Base-by-base conservation (phyloP, 1,139 yeast species). In the Suhomyces chickasaworum region DNA sequence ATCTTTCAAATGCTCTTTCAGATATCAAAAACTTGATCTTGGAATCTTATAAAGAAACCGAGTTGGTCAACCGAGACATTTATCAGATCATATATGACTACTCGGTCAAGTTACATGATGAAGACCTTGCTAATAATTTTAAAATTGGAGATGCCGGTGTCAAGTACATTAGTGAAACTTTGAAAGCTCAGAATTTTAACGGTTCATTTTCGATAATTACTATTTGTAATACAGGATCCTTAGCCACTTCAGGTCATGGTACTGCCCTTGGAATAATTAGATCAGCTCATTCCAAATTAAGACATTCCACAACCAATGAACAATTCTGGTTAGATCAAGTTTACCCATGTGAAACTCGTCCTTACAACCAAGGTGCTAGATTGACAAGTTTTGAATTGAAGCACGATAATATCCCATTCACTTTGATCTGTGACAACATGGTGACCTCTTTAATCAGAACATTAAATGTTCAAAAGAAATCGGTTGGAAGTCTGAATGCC, bases 181-280 rank as follows among this genome's bases (percentile, higher is more conserved):
- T 86, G 52, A 59, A 62, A 20, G 52, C 63, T 2, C 83, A 84
- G 51, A 68, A 71, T 2, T 85, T 80, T 56, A 64, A 65, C 25
- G 90, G 87, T 7, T 82, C 85, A 0, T 84, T 90, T 60, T 80
- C 95, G 1, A 91, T 89, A 3, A 68, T 91, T 61, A 93, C 98
- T 1, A 87, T 91, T 47, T 86, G 93, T 60, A 86, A 86, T 62
- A 86, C 93, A 1, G 95, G 95, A 0, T 89, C 98, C 0, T 73
- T 93, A 52, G 99, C 99, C 1, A 93, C 98, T 2, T 89, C 98
- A 3, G 98, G 98, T 1, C 93, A 90, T 61, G 99, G 99, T 18
- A 93, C 99, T 7, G 98, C 98, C 0, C 75, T 93, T 37, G 98
- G 98, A 15, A 88, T 91, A 20, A 83, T 93, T 41, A 80, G 98